Percentiles rank a stretch among this genome's conserved stretches.
phyloP scores from a whole-genome alignment of 768 basidiomycete species.

The Rhodocollybia butyracea region DNA sequence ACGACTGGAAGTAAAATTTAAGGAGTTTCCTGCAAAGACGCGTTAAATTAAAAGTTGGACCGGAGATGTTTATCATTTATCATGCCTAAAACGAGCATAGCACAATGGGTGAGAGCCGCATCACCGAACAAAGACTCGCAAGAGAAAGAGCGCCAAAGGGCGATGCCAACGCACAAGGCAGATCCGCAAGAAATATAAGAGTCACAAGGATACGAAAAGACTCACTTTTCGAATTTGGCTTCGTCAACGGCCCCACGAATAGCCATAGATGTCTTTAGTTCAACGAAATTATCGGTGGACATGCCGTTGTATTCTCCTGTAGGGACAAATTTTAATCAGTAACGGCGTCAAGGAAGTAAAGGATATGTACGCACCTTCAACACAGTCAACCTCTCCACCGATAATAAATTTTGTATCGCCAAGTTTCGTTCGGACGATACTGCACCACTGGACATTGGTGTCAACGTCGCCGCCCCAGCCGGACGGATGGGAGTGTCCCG shows the following conservation, averaged over 20 bases:
- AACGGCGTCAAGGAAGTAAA: not conserved
- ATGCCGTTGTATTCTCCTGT: conserved; percentile 59
- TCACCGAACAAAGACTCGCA: no score
- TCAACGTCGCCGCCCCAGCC: conserved; percentile 83
- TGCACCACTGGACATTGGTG: conserved; percentile 90
- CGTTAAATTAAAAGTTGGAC: not conserved
- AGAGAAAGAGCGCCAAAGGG: no score
- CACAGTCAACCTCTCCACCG: conserved; percentile 91
- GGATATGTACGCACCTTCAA: conserved; percentile 52
- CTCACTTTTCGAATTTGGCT: conserved; percentile 76
- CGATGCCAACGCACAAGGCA: no score
- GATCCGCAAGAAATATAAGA: conserved; percentile 9
- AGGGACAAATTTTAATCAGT: conserved; percentile 11
- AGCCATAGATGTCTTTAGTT: conserved; percentile 80
- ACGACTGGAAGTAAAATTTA: conserved; percentile 90
- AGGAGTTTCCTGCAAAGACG: conserved; percentile 68
- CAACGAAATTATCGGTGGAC: conserved; percentile 71
- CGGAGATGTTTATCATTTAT: no score
- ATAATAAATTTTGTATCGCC: conserved; percentile 69
- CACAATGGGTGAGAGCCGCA: no score
- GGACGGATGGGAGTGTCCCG: no score
- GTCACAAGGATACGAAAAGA: not conserved
- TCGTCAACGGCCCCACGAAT: conserved; percentile 67
- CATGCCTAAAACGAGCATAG: no score
- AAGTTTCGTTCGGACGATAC: conserved; percentile 82